Evolutionary conservation across 163 green algal genomes (phyloP).

Genomic region (Scenedesmus sp.): DNA sequence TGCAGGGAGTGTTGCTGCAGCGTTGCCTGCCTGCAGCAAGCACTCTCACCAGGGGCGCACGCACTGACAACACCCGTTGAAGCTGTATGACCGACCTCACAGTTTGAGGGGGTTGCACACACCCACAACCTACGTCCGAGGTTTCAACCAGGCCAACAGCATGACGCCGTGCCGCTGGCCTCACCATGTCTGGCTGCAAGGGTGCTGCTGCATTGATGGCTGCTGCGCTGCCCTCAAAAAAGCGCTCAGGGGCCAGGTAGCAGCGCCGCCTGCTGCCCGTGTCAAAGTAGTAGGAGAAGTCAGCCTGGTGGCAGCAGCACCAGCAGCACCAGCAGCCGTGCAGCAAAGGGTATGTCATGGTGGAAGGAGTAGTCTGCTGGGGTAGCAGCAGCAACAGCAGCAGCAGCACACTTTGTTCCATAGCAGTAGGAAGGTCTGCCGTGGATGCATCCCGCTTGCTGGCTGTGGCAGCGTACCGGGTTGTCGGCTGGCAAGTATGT

Average conservation of each 20-base stretch:
- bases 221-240: constrained; percentile 69
- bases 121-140: no score
- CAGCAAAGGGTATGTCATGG: neutral
- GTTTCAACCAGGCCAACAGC: no score
- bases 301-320: constrained; percentile 72
- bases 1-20: constrained; percentile 50
- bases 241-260: constrained; percentile 96
- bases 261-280: constrained; percentile 90
- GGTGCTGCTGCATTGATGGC: constrained; percentile 45
- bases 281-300: constrained; percentile 99
- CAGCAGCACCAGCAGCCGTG: neutral
- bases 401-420: constrained; percentile 70
- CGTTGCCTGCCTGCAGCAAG: no score
- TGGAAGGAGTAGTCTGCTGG: no score
- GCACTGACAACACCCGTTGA: no score
- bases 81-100: no score
- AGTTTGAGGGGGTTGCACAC: no score
- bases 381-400: neutral
- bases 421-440: constrained; percentile 99
- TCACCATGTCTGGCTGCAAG: constrained; percentile 74
- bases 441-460: no score
- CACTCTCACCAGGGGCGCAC: no score
- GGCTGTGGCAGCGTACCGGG: no score
- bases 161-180: neutral
- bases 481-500: constrained; percentile 93